Base-by-base conservation (phyloP, 805 yeast species). In the Millerozyma miso region DNA sequence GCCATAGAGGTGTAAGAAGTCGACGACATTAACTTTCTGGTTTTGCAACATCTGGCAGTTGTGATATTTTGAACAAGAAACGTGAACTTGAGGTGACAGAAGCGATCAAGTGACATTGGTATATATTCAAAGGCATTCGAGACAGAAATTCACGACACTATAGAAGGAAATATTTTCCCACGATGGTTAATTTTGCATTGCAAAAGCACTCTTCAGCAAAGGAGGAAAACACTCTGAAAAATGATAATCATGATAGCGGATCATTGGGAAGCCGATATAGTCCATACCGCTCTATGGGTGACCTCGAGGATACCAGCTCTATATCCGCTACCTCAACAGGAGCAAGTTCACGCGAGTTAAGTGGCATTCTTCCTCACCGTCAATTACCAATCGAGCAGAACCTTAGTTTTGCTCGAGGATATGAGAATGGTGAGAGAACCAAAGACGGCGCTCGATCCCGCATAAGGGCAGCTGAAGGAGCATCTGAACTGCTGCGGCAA, bases 341-440 rank as follows among this genome's bases (percentile, higher is more conserved):
- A 6, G 10, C 6, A 6, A 23, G 29, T 10, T 23, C 29, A 10
- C 29, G 29, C 29, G 29, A 10, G 10, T 6, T 23, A 7, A 10
- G 29, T 6, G 29, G 29, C 10, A 7, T 23, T 23, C 29, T 23
- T 10, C 10, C 29, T 7, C 46, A 37, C 15, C 44, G 33, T 3
- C 36, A 39, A 15, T 20, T 37, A 5, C 26, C 43, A 20, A 45
- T 51, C 14, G 54, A 49, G 33, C 49, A 36, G 7, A 51, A 49
- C 35, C 20, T 39, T n/a, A 50, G 54, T 35, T 50, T 44, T 34
- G 43, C 53, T 19, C 40, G 53, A 34, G 40, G 50, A 16, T 34
- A 39, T 29, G 31, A 18, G 19, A 20, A 19, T 33, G 32, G 15
- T 31, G 14, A 26, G 36, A 14, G 17, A 31, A 23, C n/a, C 6